These are phyloP conservation scores for Xylariaceae sp. DNA, from an alignment of 2,329 filamentous ascomycete species.

Conservation along the genomic window DNA sequence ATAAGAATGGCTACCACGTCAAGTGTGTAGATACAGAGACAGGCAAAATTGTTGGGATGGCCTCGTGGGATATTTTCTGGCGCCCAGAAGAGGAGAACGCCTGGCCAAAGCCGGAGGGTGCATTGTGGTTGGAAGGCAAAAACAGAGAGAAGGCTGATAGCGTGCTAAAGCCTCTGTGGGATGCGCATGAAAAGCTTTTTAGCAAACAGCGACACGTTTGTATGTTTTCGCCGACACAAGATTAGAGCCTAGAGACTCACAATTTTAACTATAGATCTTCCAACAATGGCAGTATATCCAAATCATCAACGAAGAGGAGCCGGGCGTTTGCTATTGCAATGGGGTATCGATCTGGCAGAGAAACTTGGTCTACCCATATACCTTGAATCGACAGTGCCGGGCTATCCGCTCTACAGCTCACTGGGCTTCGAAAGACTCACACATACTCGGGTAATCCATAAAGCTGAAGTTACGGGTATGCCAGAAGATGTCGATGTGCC, in stretches of 20 bases:
- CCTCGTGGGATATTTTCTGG: constrained; percentile 27
- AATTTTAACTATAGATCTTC: constrained; percentile 19
- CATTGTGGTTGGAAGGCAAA: constrained; percentile 22
- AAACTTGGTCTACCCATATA: constrained; percentile 23
- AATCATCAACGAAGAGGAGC: constrained; percentile 21
- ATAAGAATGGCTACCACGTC: constrained; percentile 17
- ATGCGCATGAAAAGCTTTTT: constrained; percentile 25
- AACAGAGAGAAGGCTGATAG: constrained; percentile 18
- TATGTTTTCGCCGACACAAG: constrained; percentile 13
- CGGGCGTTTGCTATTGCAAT: constrained; percentile 22
- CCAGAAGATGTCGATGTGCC: constrained; percentile 20
- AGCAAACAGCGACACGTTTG: constrained; percentile 22
- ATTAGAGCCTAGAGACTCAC: too few relatives aligned
- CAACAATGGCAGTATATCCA: constrained; percentile 24
- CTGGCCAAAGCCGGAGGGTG: constrained; percentile 21
- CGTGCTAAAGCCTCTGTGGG: constrained; percentile 19
- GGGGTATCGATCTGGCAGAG: constrained; percentile 22
- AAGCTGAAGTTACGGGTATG: constrained; percentile 18
- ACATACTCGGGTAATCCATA: constrained; percentile 20
- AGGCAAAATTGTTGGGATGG: constrained; percentile 25
- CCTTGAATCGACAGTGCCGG: constrained; percentile 18
- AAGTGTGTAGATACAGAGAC: constrained; percentile 25
- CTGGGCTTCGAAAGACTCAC: constrained; percentile 21
- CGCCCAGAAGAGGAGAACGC: constrained; percentile 15
- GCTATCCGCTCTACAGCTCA: constrained; percentile 16